Base-by-base conservation (phyloP, 441 rosid genomes). In the Hypseocharis bilobata region DNA sequence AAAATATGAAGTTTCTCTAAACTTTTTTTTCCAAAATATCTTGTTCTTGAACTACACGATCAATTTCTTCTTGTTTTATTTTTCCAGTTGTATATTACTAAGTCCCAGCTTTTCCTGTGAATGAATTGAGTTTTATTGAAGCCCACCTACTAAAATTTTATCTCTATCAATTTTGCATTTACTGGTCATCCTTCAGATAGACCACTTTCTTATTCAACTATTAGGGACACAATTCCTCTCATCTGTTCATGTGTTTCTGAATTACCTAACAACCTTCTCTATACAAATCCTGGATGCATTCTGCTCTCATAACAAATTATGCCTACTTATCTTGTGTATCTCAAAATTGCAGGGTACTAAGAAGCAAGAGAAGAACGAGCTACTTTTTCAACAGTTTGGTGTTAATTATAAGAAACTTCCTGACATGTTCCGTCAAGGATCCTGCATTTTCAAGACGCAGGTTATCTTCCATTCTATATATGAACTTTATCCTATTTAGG, bases 281-380 rank as follows among this genome's bases (percentile, higher is more conserved):
- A n/a, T n/a, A n/a, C n/a, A n/a, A n/a, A n/a, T n/a, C n/a, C n/a
- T 27, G 29, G 51, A 3, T 45, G 51, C 51, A 45, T 14, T 45
- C 0, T 45, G 51, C 51, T 45, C 17, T 16, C 17, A 2, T 45
- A 45, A 45, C 51, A 45, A 45, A 45, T 62, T 44, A 22, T 73
- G 73, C 34, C 44, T 58, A 58, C 54, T 66, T 59, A 54, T 20
- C n/a, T 63, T 71, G 27, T 26, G 17, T 57, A 20, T 75, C 34
- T 62, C 29, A 54, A 65, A 65, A 73, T 36, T 80, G 76, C 84
- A 92, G 96, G 85, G 75, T 58, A 76, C 92, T 72, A 82, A 79
- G 65, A 91, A 89, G 64, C 92, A 88, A 78, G 92, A 85, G 72
- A 85, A 76, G 78, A 85, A 92, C 74, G 98, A 92, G 73, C 81